phyloP scores from a whole-genome alignment of 768 basidiomycete genomes.

The Hygrophoropsis aurantiaca region DNA sequence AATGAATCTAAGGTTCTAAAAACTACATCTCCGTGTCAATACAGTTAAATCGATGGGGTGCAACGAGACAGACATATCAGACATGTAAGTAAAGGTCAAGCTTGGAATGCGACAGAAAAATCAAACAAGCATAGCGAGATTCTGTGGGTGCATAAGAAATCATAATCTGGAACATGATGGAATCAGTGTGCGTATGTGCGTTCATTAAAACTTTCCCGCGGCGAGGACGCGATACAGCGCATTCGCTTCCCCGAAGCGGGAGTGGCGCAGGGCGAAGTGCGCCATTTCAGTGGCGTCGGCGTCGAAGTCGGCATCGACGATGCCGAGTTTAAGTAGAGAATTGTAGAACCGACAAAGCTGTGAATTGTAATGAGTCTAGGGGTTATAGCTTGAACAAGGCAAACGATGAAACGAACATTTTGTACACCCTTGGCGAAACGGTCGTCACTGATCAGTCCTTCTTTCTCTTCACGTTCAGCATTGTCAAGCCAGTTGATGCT shows the following conservation, averaged over 20 bases:
- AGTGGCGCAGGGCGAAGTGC: constrained; percentile 70
- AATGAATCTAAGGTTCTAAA: too few relatives aligned
- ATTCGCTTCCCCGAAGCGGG: constrained; percentile 78
- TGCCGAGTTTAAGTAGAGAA: constrained; percentile 63
- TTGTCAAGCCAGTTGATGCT: constrained; percentile 68
- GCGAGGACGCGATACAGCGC: constrained; percentile 67
- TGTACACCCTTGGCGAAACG: constrained; percentile 70
- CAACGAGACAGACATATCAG: too few relatives aligned
- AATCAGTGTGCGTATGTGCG: background rate
- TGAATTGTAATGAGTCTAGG: constrained; percentile 6
- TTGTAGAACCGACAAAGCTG: constrained; percentile 78
- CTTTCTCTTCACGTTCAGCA: constrained; percentile 67
- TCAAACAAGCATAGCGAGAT: too few relatives aligned
- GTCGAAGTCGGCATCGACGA: constrained; percentile 65
- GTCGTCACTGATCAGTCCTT: constrained; percentile 70
- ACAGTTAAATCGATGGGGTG: too few relatives aligned
- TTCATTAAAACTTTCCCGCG: constrained; percentile 31
- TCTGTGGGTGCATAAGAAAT: too few relatives aligned
- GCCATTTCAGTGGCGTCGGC: constrained; percentile 75
- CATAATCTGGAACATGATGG: too few relatives aligned
- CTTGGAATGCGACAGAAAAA: too few relatives aligned
- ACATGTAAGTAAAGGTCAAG: too few relatives aligned
- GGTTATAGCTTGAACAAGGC: constrained; percentile 1
- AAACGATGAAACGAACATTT: constrained; percentile 57
- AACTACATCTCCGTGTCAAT: too few relatives aligned